Percentiles rank a stretch among this genome's conserved stretches.
Conservation (phyloP, 805 yeast species). For the Cyberlindnera petersonii region DNA sequence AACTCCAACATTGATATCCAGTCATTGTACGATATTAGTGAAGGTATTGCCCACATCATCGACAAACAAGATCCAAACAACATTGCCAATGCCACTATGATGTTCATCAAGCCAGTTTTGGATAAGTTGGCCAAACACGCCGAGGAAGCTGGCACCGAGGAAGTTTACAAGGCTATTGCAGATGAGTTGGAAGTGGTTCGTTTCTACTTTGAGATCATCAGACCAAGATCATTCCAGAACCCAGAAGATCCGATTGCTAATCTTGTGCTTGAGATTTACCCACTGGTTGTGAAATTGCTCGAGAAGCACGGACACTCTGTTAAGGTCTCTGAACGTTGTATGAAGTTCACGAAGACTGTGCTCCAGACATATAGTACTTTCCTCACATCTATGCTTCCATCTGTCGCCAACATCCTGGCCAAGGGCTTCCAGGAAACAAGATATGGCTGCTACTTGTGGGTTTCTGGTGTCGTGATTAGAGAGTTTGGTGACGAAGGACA, state of each 20-base stretch:
- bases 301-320: slow-evolving; percentile 53
- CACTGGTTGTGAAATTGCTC: slow-evolving; percentile 46
- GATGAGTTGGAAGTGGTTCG: slow-evolving; percentile 71
- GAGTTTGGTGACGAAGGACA: slow-evolving; percentile 67
- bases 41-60: slow-evolving; percentile 85
- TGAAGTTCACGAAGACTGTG: slow-evolving; percentile 63
- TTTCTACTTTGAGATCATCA: slow-evolving; percentile 53
- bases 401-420: slow-evolving; percentile 62
- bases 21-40: slow-evolving; percentile 75
- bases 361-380: slow-evolving; percentile 59
- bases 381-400: slow-evolving; percentile 54
- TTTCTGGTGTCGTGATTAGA: slow-evolving; percentile 74
- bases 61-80: slow-evolving; percentile 53
- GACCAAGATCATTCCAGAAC: slow-evolving; percentile 34
- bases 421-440: slow-evolving; percentile 66
- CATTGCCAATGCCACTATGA: slow-evolving; percentile 48
- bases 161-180: slow-evolving; percentile 47
- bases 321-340: slow-evolving; percentile 68
- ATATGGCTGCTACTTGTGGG: slow-evolving; percentile 86
- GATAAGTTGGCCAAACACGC: slow-evolving; percentile 36
- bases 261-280: slow-evolving; percentile 57
- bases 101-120: slow-evolving; percentile 67
- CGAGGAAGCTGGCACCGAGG: slow-evolving; percentile 29
- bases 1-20: slow-evolving; percentile 54
- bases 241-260: slow-evolving; percentile 47